Evolutionary conservation across 495 filamentous ascomycete species (phyloP).

Genomic region (Aspergillus wentii): DNA sequence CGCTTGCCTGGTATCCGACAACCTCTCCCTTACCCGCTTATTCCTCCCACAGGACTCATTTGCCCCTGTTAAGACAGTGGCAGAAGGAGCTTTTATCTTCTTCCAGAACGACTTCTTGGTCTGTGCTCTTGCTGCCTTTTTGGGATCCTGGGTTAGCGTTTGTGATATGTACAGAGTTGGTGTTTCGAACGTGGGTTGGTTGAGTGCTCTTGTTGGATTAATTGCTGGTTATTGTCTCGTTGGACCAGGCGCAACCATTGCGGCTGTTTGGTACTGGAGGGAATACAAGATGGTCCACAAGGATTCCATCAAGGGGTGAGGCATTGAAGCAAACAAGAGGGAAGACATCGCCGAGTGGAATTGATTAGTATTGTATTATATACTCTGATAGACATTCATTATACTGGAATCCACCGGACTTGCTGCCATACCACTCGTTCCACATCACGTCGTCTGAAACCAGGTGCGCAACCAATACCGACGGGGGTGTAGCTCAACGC

Average conservation of each 20-base stretch:
- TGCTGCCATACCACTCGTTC: constrained; percentile 12
- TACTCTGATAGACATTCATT: too few species aligned
- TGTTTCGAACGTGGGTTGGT: constrained; percentile 6
- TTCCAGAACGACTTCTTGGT: constrained; percentile 16
- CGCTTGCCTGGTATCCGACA: constrained; percentile 1
- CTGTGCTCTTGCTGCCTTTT: constrained; percentile 4
- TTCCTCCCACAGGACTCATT: constrained; percentile 9
- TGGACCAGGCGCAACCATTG: constrained; percentile 12
- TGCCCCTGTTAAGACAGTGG: constrained; percentile 5
- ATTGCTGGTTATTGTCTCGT: not conserved
- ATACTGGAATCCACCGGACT: constrained; percentile 1
- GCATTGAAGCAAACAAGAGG: too few species aligned
- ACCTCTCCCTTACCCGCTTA: not conserved
- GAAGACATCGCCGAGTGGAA: too few species aligned
- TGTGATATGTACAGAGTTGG: constrained; percentile 14
- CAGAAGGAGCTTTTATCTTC: constrained; percentile 13
- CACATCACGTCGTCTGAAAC: constrained; percentile 16
- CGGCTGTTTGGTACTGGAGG: constrained; percentile 16
- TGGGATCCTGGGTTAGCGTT: constrained; percentile 10
- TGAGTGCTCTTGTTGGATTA: not conserved
- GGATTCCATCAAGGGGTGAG: too few species aligned
- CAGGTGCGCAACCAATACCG: constrained; percentile 16
- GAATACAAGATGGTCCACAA: too few species aligned
- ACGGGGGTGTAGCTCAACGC: constrained; percentile 10
- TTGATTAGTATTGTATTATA: too few species aligned